Base-by-base conservation (phyloP, 2,329 filamentous ascomycete genomes). In the Lasiodiplodia sp. region DNA sequence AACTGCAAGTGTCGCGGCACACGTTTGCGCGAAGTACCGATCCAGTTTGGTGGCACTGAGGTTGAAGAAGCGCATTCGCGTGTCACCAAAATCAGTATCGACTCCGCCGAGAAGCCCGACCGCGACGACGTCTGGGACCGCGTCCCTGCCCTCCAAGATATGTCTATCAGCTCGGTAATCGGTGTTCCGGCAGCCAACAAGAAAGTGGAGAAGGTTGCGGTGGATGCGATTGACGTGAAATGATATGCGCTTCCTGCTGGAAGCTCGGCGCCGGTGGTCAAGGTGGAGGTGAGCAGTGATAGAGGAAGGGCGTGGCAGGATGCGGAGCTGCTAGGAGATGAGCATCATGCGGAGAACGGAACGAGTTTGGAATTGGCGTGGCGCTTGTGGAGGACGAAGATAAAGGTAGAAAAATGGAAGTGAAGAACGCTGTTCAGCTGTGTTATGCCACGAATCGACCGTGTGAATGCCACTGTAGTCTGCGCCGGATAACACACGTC, bases 241-340 rank as follows among this genome's bases (percentile, higher is more conserved):
- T 87, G 87, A 1, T 88, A 88, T 77, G 87, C 87, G 0, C 75
- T 89, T 34, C 87, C 86, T 4, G 78, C 82, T 49, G 86, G 85
- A 3, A 79, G 82, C 38, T 78, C 84, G 67, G 86, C 87, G 0
- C 86, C 86, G 0, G 80, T 88, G 2, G 78, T 79, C 3, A 82
- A 78, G 55, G 87, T 89, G 1, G 84, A 88, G 73, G 82, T 88
- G 28, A 85, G 82, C 4, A 77, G 72, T 0, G 85, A 88, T 73
- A 85, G 86, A 0, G 47, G 60, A 11, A 71, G 75, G 53, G 84
- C 78, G 0, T 89, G 86, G 86, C 73, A 77, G 5, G 79, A 85
- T 67, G 85, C 86, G 3, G 75, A 83, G 53, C 57, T 83, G 44
- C 71, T 66, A 67, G 44, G 44, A 2, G 18, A 31, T 16, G 44